Base-by-base conservation (phyloP, 805 yeast species). In the Cyberlindnera saturnus region DNA sequence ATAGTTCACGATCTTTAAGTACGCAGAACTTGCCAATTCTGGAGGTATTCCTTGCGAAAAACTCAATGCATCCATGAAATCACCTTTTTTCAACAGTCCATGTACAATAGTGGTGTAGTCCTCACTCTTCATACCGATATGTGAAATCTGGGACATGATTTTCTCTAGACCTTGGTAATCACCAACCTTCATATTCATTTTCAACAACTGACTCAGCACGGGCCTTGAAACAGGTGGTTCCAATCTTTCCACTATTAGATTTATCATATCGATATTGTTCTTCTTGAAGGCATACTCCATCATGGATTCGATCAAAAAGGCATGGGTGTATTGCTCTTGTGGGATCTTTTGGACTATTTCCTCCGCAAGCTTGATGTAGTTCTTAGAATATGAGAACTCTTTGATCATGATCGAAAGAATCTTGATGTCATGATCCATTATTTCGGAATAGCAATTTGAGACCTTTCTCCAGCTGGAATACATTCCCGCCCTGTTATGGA, bases 401-500 rank as follows among this genome's bases (percentile, higher is more conserved):
- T 42, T 32, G 11, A 56, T 31, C 8, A 56, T 44, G 9, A 41
- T 35, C 8, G 49, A 44, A 2, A 56, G 13, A 3, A 50, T 43
- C 9, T 38, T 35, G 4, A 42, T 15, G 18, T 55, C 53, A 36
- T 56, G 59, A 16, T 48, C 49, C 37, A 36, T 44, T 4, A 55
- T 45, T 1, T 33, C 13, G 8, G 50, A 50, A 17, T 44, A 45
- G 1, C 29, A 37, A n/a, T 45, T 35, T 39, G 36, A 40, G 19
- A 56, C 46, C 4, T 15, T 31, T 10, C 48, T 39, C 60, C 60
- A 56, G n/a, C 40, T 36, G 10, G 49, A 34, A 19, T 48, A 50
- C 28, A 52, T 50, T n/a, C 58, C 59, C 5, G 54, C 43, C 3
- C 35, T 34, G 38, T 56, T 55, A 14, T 42, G 48, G n/a, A 47